Conservation (phyloP, 2,329 filamentous ascomycete species). For the Lojkania enalia region DNA sequence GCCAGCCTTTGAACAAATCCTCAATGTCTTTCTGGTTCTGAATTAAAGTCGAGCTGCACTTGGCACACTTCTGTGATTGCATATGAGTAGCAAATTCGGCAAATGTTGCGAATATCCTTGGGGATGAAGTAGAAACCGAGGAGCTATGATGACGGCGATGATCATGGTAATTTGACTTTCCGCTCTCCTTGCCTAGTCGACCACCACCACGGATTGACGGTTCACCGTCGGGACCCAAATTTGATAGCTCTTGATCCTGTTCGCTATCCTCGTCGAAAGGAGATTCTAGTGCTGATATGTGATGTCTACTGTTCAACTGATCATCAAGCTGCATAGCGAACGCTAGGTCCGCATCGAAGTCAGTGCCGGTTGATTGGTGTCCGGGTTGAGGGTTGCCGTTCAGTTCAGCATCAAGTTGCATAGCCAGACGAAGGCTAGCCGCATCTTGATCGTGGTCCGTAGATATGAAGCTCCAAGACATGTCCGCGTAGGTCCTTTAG, state of each 20-base stretch:
- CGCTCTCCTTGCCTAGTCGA: neutral
- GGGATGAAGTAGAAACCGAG: neutral
- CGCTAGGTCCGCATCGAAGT: slow-evolving; percentile 11
- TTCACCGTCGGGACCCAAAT: neutral
- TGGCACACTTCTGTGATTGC: slow-evolving; percentile 13
- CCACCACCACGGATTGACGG: slow-evolving; percentile 4
- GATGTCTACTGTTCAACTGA: neutral
- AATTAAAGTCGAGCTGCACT: slow-evolving; percentile 17
- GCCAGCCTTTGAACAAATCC: slow-evolving; percentile 21
- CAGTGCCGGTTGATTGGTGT: neutral
- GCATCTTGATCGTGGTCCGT: slow-evolving; percentile 1
- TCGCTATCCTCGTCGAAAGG: neutral
- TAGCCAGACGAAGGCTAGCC: slow-evolving; percentile 7
- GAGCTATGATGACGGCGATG: neutral
- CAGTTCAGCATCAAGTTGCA: slow-evolving; percentile 6
- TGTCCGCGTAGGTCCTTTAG: too few relatives aligned
- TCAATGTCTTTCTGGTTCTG: slow-evolving; percentile 12
- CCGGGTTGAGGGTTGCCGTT: neutral
- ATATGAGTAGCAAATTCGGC: slow-evolving; percentile 18
- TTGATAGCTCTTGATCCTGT: neutral
- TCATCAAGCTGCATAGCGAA: slow-evolving; percentile 9
- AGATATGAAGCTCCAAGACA: neutral
- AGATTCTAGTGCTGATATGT: neutral
- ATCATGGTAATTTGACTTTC: neutral
- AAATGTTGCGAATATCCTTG: slow-evolving; percentile 10